Evolutionary conservation across 2,329 filamentous ascomycete genomes (phyloP), one percentile per base, ranked within the genome.

Genomic region (Bipolaris zeicola): DNA sequence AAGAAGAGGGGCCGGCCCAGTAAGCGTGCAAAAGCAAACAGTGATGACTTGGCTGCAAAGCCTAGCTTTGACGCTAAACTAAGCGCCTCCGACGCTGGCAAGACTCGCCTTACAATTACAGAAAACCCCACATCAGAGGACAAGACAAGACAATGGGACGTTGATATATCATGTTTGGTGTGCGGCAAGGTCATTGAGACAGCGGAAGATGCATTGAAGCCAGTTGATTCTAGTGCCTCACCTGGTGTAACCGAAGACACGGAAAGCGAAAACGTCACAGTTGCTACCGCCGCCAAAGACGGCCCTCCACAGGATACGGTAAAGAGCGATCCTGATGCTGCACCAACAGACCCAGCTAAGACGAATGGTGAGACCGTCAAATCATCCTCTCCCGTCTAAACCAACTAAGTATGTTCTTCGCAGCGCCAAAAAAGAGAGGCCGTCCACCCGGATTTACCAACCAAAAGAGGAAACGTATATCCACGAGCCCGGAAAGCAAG

Each of bases 111-210:
- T n/a, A 64, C 60, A 14, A 46, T 71, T 24, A 65, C 59, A 20
- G 61, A 70, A 43, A 52, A 56, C 20, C 55, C 56, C 6, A n/a
- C 38, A 5, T 56, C 49, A 5, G 28, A 57, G 16, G 48, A 55
- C 1, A 54, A 53, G 3, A 20, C 10, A 6, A 49, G 18, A 3
- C 60, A 48, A 8, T 65, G 55, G 58, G 52, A 66, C 16, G 58
- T 62, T 7, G 57, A 63, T 36, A 54, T 69, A 43, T 48, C 52
- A 14, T 71, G 67, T 47, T 59, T 69, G 10, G 8, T 58, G 6
- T 71, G 67, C 51, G 43, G 57, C 3, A n/a, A 54, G 11, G 45
- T 54, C 4, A 65, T 70, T 22, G 65, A 68, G 33, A 41, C 57
- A 3, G 58, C 43, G 7, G 47, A 48, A 26, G 28, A 34, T 20